These are phyloP conservation scores for Trametes cinnabarina DNA, from an alignment of 768 basidiomycete genomes.

Conservation along the genomic window DNA sequence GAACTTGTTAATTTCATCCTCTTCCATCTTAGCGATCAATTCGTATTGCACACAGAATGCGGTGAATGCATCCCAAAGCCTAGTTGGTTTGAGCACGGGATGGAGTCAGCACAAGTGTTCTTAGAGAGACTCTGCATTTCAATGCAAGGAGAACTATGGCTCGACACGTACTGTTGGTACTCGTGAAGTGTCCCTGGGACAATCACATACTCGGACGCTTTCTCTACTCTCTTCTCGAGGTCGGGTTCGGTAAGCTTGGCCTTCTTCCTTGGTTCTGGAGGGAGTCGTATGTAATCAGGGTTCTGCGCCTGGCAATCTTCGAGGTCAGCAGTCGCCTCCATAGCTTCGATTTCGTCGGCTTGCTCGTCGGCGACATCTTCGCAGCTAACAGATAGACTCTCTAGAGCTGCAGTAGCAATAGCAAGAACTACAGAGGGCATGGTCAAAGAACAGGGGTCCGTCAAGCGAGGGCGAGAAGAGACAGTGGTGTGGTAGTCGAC, in stretches of 20 bases:
- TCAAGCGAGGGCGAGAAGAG: not conserved
- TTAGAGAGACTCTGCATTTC: no score
- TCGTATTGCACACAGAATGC: not conserved
- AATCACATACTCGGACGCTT: not conserved
- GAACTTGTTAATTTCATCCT: not conserved
- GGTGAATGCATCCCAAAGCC: constrained; percentile 2
- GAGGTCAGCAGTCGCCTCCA: not conserved
- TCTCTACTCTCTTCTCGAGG: not conserved
- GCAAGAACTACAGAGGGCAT: not conserved
- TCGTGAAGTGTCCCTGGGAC: not conserved
- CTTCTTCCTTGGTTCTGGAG: not conserved
- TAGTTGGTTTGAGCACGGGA: no score
- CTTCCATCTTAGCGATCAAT: not conserved
- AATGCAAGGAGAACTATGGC: no score
- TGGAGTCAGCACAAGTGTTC: no score
- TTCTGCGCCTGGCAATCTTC: not conserved
- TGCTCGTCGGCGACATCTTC: not conserved
- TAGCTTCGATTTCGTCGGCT: not conserved
- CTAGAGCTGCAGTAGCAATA: not conserved
- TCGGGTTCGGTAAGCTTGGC: not conserved
- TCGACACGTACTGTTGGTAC: not conserved
- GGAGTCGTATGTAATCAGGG: not conserved
- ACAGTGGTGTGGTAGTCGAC: no score
- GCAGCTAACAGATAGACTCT: not conserved
- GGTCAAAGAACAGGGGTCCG: not conserved